These are phyloP conservation scores for Arthroderma uncinatum DNA, from an alignment of 2,329 filamentous ascomycete genomes.

Conservation along the genomic window DNA sequence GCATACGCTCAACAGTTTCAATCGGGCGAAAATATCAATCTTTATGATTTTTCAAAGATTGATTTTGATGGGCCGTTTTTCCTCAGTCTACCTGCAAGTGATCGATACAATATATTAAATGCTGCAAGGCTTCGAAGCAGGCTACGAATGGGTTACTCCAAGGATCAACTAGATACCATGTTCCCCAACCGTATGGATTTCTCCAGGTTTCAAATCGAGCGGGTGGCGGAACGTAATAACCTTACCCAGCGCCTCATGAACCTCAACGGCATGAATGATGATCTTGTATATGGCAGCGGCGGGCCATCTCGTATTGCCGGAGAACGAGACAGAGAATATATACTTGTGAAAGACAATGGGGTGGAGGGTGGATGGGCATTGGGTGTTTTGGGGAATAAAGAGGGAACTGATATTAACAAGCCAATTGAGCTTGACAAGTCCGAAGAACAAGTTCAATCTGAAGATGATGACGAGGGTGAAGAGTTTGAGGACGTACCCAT, in stretches of 20 bases:
- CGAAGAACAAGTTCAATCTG: slow-evolving; percentile 43
- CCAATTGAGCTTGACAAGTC: slow-evolving; percentile 80
- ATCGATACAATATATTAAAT: slow-evolving; percentile 95
- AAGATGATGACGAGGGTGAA: slow-evolving; percentile 59
- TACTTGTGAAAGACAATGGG: slow-evolving; percentile 88
- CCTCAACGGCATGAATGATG: slow-evolving; percentile 76
- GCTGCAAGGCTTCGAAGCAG: slow-evolving; percentile 79
- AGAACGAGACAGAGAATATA: slow-evolving; percentile 86
- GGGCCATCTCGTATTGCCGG: slow-evolving; percentile 47
- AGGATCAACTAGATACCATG: slow-evolving; percentile 92
- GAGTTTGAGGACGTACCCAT: slow-evolving; percentile 91
- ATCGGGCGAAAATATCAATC: slow-evolving; percentile 71
- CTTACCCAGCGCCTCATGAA: slow-evolving; percentile 91
- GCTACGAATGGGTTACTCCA: slow-evolving; percentile 88
- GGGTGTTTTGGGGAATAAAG: slow-evolving; percentile 79
- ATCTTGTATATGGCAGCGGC: slow-evolving; percentile 52
- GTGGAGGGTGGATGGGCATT: slow-evolving; percentile 93
- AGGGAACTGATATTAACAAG: slow-evolving; percentile 67
- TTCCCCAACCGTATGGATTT: slow-evolving; percentile 97
- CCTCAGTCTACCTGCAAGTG: slow-evolving; percentile 72
- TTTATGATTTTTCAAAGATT: slow-evolving; percentile 97
- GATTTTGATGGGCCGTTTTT: slow-evolving; percentile 97
- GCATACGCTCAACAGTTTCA: slow-evolving; percentile 90
- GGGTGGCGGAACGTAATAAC: slow-evolving; percentile 84
- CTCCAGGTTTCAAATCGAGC: slow-evolving; percentile 88